Conservation (phyloP, 106 monocot genomes). For the Narthecium ossifragum region DNA sequence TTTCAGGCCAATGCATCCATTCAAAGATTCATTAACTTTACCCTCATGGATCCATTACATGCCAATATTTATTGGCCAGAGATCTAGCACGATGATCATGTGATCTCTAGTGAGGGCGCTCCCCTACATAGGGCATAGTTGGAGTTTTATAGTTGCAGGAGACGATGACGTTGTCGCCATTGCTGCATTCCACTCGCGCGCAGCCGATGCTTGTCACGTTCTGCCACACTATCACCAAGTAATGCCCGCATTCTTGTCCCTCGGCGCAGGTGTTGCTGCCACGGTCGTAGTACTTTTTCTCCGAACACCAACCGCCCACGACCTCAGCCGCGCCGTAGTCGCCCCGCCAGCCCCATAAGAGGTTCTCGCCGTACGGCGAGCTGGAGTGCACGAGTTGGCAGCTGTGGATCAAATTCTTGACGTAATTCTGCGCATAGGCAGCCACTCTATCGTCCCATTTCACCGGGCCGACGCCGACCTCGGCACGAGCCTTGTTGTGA, state of each 20-base stretch:
- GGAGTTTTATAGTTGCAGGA: neutral
- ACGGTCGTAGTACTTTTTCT: conserved; percentile 24
- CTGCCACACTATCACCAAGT: conserved; percentile 5
- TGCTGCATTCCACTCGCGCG: neutral
- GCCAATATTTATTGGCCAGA: neutral
- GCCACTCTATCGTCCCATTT: neutral
- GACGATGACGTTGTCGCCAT: neutral
- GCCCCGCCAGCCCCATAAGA: conserved; percentile 10
- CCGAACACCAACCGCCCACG: conserved; percentile 18
- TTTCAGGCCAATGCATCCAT: neutral
- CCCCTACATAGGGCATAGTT: conserved; percentile 1
- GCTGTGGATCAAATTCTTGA: conserved; percentile 1
- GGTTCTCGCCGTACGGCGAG: conserved; percentile 24
- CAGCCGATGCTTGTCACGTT: neutral
- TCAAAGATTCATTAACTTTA: neutral
- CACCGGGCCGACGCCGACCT: neutral
- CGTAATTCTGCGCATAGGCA: neutral
- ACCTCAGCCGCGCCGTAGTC: conserved; percentile 13
- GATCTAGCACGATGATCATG: neutral
- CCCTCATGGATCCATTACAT: neutral
- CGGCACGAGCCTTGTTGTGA: conserved; percentile 1
- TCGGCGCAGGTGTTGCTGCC: conserved; percentile 16
- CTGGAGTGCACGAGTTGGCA: conserved; percentile 29
- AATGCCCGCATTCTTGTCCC: conserved; percentile 16
- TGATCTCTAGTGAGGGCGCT: neutral